Conservation (phyloP, 2,329 filamentous ascomycete species). For the Metarhizium sp. region DNA sequence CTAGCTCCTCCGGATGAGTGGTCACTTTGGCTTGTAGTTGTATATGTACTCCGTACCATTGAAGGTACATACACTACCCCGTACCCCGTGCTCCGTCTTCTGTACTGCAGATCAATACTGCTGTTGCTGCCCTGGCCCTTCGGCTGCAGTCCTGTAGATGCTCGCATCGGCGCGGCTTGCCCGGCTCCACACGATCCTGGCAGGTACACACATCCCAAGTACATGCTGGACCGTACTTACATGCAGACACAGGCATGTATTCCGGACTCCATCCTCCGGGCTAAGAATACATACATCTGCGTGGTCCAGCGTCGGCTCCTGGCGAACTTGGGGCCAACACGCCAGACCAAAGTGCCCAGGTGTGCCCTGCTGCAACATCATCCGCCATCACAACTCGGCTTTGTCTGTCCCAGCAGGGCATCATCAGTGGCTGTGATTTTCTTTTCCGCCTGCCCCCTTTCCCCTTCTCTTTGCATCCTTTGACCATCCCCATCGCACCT, state of each 20-base stretch:
- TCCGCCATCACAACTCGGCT: constrained; percentile 11
- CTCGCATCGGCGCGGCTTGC: background rate
- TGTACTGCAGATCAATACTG: background rate
- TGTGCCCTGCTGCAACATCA: constrained; percentile 10
- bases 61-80: too few relatives aligned
- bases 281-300: background rate
- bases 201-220: too few relatives aligned
- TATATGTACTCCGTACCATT: too few relatives aligned
- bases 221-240: too few relatives aligned
- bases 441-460: background rate
- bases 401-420: constrained; percentile 8
- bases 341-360: constrained; percentile 7
- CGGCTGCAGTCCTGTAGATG: background rate
- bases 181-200: background rate
- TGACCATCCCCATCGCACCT: background rate
- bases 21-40: too few relatives aligned
- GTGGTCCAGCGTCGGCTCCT: constrained; percentile 1
- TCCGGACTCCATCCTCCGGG: too few relatives aligned
- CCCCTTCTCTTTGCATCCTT: background rate
- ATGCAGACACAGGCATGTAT: too few relatives aligned
- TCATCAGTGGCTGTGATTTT: constrained; percentile 1
- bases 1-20: too few relatives aligned
- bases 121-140: background rate
- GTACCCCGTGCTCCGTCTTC: too few relatives aligned
- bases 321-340: background rate